Percentiles rank a stretch among this genome's conserved stretches.
phyloP scores from a whole-genome alignment of 805 yeast genomes.

The Cyberlindnera suaveolens region DNA sequence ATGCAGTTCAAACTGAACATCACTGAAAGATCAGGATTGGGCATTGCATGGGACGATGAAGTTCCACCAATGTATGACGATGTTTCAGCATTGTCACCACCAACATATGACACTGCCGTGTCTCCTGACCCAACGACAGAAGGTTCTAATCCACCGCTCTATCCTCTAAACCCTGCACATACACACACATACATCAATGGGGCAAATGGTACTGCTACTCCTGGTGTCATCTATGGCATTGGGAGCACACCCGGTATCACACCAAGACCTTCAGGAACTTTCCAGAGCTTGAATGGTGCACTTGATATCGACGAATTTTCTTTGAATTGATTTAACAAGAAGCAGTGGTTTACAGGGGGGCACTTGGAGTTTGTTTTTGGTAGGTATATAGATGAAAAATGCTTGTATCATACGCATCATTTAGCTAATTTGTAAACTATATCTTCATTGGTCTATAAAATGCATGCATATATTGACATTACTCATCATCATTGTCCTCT shows the following conservation, averaged over 20 bases:
- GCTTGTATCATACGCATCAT: too few species aligned
- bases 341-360: too few species aligned
- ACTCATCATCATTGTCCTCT: slow-evolving; percentile 8
- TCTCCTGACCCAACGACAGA: slow-evolving; percentile 14
- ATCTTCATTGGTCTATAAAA: too few species aligned
- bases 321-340: slow-evolving; percentile 3
- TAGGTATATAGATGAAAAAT: too few species aligned
- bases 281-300: slow-evolving; percentile 20
- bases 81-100: slow-evolving; percentile 80
- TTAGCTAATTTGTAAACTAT: too few species aligned
- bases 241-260: slow-evolving; percentile 35
- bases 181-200: slow-evolving; percentile 22
- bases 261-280: slow-evolving; percentile 24
- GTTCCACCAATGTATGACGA: slow-evolving; percentile 96
- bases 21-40: slow-evolving; percentile 90
- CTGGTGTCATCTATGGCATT: slow-evolving; percentile 37
- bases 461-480: neutral
- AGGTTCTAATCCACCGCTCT: slow-evolving; percentile 21
- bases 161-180: slow-evolving; percentile 23
- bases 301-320: slow-evolving; percentile 18
- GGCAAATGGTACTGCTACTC: slow-evolving; percentile 19
- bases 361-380: too few species aligned
- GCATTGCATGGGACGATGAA: slow-evolving; percentile 98
- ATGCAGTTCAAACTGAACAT: slow-evolving; percentile 87
- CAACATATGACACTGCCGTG: slow-evolving; percentile 49